Base-by-base conservation (phyloP, 2,329 filamentous ascomycete species). In the Didymella lethalis region DNA sequence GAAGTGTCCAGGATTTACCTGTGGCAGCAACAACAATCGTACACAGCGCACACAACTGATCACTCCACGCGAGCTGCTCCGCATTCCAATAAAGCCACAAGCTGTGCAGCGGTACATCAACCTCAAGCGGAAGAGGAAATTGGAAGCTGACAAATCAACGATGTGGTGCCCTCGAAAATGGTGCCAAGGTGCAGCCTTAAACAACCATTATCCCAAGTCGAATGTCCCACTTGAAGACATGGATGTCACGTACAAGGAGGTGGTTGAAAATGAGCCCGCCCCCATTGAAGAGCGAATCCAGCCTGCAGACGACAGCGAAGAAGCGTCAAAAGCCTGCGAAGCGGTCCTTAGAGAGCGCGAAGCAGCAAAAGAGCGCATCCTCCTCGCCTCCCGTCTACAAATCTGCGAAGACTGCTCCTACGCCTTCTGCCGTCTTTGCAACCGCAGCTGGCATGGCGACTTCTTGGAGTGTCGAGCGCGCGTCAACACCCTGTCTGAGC, bases 371-470 rank as follows among this genome's bases (percentile, higher is more conserved):
- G 26, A 41, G 10, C 16, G 5, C n/a, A 18, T 8, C n/a, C 25
- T 41, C n/a, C 47, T 51, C 14, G 12, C 41, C 2, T 18, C 34
- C 25, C 45, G 41, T 1, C 47, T 50, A 14, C 25, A 45, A 18
- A 46, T 50, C 32, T 56, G 47, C 38, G 53, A 46, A 50, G 53
- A 49, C 23, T 56, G 46, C 38, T 44, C 29, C 11, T 56, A 49
- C 40, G 53, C 46, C n/a, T 56, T 49, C 46, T 50, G 47, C 25
- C 31, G 25, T n/a, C 31, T 50, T 1, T 47, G 54, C 26, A 32
- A 18, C 14, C 47, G 38, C 47, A 46, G 38, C n/a, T 50, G 54
- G 54, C 25, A 50, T 7, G 54, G 47, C 40, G 40, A 46, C n/a
- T 56, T 55, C n/a, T 49, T 46, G 14, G 54, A 50, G 16, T 50